Evolutionary conservation across 257 asterid genomes (phyloP).

Genomic region (Mitragyna speciosa): DNA sequence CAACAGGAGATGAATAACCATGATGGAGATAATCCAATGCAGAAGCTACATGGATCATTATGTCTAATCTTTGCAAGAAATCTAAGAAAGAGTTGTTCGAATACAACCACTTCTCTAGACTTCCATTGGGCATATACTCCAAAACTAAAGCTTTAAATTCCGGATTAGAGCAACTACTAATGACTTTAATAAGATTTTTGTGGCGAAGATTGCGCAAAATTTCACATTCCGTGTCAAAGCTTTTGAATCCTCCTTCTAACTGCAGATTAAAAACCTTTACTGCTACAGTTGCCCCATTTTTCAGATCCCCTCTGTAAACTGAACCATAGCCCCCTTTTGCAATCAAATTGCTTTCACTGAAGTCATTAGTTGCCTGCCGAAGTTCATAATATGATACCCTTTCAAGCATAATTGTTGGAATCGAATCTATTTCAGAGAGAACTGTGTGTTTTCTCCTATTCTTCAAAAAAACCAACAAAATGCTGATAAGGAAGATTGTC

Average conservation of each 20-base stretch:
- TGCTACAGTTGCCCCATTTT: neutral
- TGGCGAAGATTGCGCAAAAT: slow-evolving; percentile 2
- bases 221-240: slow-evolving; percentile 9
- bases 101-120: slow-evolving; percentile 10
- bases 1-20: neutral
- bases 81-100: neutral
- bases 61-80: slow-evolving; percentile 1
- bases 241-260: slow-evolving; percentile 1
- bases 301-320: neutral
- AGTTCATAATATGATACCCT: neutral
- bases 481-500: neutral
- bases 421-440: neutral
- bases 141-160: slow-evolving; percentile 5
- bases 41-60: neutral
- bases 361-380: neutral
- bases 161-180: slow-evolving; percentile 12
- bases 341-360: slow-evolving; percentile 11
- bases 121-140: slow-evolving; percentile 11
- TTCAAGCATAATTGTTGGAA: neutral
- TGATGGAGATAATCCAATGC: slow-evolving; percentile 1
- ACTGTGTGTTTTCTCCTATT: neutral
- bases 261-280: slow-evolving; percentile 4
- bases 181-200: slow-evolving; percentile 2
- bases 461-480: neutral
- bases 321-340: neutral